Conservation (phyloP, 768 basidiomycete species). For the Lentinus brumalis region DNA sequence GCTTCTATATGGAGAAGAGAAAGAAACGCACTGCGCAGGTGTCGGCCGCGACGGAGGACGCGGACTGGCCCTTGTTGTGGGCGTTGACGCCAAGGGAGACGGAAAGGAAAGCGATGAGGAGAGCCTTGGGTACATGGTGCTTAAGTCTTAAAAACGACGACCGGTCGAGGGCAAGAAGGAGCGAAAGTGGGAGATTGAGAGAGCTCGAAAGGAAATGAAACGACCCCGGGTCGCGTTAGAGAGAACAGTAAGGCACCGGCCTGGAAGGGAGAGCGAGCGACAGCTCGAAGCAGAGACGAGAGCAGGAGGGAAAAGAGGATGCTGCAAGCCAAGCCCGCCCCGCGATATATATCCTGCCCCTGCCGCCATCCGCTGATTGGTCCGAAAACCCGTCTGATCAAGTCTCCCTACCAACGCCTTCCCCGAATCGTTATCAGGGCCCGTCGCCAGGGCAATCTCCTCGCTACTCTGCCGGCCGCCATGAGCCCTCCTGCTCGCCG, state of each 20-base stretch:
- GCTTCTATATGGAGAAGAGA: constrained; percentile 12
- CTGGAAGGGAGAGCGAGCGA: constrained; percentile 21
- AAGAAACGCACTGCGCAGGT: constrained; percentile 18
- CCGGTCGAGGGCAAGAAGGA: constrained; percentile 24
- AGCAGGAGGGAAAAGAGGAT: constrained; percentile 23
- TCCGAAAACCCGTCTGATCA: not conserved
- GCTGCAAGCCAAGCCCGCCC: constrained; percentile 9
- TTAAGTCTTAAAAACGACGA: constrained; percentile 26
- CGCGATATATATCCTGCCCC: constrained; percentile 15
- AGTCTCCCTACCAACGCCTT: not conserved
- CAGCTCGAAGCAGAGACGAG: constrained; percentile 26
- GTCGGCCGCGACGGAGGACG: not conserved
- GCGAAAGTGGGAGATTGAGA: constrained; percentile 34
- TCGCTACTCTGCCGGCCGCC: not conserved
- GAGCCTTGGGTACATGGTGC: constrained; percentile 43
- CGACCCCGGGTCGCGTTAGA: constrained; percentile 58
- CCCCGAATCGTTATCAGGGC: constrained; percentile 10
- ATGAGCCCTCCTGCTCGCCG: not conserved
- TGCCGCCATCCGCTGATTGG: constrained; percentile 12
- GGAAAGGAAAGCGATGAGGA: constrained; percentile 43
- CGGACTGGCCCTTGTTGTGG: constrained; percentile 10
- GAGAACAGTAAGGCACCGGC: constrained; percentile 48
- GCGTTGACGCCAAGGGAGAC: constrained; percentile 40
- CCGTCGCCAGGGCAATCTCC: constrained; percentile 15
- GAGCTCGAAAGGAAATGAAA: constrained; percentile 42